Evolutionary conservation across 306 rosid species (phyloP), one percentile per base, ranked within the genome.

Genomic region (Abrus precatorius): DNA sequence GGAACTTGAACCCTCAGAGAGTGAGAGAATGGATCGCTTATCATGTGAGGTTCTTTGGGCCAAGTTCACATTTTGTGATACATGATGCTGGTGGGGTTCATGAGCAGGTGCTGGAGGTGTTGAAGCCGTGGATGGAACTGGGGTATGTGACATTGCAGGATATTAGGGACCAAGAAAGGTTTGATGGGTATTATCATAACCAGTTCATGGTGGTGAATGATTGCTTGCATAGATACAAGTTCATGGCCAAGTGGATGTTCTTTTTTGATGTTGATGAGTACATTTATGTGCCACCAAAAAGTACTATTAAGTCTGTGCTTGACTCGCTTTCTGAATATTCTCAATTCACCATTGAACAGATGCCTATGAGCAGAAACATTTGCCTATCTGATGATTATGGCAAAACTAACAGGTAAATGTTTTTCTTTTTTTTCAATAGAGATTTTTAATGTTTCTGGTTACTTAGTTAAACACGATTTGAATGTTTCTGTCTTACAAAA

Each of bases 181-280:
- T 94, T 63, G 98, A 94, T 82, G 98, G 98, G 44, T 94, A 92
- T 6, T 94, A 92, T 81, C 97, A 92, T 61, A 92, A 95, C 75
- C 98, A 95, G 72, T 95, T 95, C 80, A 86, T 92, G 97, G 97
- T 95, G 60, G 91, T 95, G 48, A 95, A 95, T 76, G 98, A 95
- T 67, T 95, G 98, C 40, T 82, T 92, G 87, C 93, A 87, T 52
- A 82, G 97, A 5, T 84, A 95, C 60, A 91, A 90, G 79, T 92
- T 92, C 70, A 86, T 88, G 95, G 86, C 97, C 0, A 90, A 92
- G 79, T 95, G 99, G 99, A 95, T 91, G 90, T 95, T 95, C 91
- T 95, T 91, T 86, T 95, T 95, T 69, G 97, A 95, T 54, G 89
- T 95, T 0, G 99, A 95, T 57, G 98, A 95, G 87, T 95, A 86